These are phyloP conservation scores for Geosmithia morbida DNA, from an alignment of 2,329 filamentous ascomycete species.

Conservation along the genomic window DNA sequence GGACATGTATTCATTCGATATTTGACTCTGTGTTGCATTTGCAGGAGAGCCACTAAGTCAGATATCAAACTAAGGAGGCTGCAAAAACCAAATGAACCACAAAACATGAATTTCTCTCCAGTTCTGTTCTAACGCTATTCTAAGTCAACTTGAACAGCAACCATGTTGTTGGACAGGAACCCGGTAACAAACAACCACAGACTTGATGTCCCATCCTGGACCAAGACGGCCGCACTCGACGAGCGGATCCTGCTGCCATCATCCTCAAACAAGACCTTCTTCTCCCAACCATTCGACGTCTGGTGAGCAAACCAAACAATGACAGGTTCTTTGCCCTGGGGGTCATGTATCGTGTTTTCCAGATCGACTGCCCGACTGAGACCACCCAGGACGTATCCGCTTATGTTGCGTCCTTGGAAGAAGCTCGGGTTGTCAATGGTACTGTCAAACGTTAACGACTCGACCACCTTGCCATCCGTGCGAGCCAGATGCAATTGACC, in stretches of 20 bases:
- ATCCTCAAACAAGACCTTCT: constrained; percentile 39
- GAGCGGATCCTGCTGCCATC: constrained; percentile 34
- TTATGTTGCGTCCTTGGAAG: constrained; percentile 32
- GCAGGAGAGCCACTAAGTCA: no score
- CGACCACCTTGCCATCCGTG: constrained; percentile 15
- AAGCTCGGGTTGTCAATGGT: constrained; percentile 43
- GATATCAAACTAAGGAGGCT: no score
- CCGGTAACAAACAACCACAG: constrained; percentile 43
- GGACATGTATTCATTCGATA: neutral
- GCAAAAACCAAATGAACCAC: no score
- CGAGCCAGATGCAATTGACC: constrained; percentile 30
- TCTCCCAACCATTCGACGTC: constrained; percentile 19
- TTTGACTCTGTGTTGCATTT: no score
- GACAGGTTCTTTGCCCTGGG: constrained; percentile 21
- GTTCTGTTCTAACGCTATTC: constrained; percentile 2
- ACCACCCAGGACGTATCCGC: constrained; percentile 37
- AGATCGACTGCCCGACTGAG: constrained; percentile 25
- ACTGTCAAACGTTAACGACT: constrained; percentile 26
- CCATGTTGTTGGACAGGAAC: constrained; percentile 29
- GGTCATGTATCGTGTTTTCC: constrained; percentile 10
- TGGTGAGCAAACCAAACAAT: constrained; percentile 25
- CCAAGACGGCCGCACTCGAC: constrained; percentile 34
- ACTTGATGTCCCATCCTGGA: constrained; percentile 26
- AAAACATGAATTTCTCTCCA: neutral
- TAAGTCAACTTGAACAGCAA: constrained; percentile 39